Base-by-base conservation (phyloP, 805 yeast genomes). In the Candida piceae region DNA sequence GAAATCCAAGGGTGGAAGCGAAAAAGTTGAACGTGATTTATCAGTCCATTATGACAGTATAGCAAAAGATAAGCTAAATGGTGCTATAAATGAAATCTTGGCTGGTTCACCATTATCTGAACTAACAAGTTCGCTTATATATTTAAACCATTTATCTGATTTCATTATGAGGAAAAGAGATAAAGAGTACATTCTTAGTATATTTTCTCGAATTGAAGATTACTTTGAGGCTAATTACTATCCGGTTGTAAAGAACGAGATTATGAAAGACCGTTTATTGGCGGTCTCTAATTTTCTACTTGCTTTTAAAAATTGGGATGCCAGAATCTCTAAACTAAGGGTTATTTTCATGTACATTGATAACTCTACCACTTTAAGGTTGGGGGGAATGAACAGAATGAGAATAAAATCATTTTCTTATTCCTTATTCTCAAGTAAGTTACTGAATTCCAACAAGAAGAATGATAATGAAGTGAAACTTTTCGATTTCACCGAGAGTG, bases 311-410 rank as follows among this genome's bases (percentile, higher is more conserved):
- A n/a, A 24, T 4, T 50, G 55, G 55, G 33, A 39, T 15, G 28
- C 28, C 3, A 34, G 45, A 11, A 24, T 50, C 1, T 5, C 21
- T 11, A 29, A 32, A 17, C 29, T 50, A 30, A 13, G 34, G 17
- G 9, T 44, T 2, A 22, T 45, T 11, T 36, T 49, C 18, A 22
- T 47, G 32, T 20, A 38, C 16, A 31, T 44, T 8, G 55, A 50
- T 29, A 38, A 42, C 9, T 41, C 46, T 8, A 42, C 49, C 8
- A 41, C 45, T 6, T 22, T 28, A 2, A 27, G 32, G n/a, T 22
- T 34, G 5, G 26, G 17, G 7, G 16, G 16, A 12, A 18, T 15
- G 4, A 34, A 27, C 16, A 7, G 16, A 21, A 18, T 19, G 19
- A 29, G 32, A 32, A 13, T 29, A 32, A 25, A 16, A 30, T 15